Evolutionary conservation across 1,139 yeast genomes (phyloP), one percentile per base, ranked within the genome.

Genomic region (Groenewaldozyma sp.): DNA sequence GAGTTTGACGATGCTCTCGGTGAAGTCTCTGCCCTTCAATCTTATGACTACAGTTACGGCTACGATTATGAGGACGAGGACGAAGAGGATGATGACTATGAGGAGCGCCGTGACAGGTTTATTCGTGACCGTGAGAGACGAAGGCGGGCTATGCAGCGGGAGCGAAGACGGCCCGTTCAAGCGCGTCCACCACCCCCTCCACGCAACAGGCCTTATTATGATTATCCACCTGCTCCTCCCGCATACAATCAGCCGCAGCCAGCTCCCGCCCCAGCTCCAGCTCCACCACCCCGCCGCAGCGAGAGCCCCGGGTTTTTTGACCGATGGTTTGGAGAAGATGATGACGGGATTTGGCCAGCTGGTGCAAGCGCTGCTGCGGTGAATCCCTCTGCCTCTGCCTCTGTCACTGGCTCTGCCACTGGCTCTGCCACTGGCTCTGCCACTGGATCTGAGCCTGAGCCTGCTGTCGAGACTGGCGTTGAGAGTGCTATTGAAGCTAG

Each of bases 151-250:
- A 29, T 29, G 33, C 33, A 29, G 17, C 18, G 33, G 7, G 33
- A 13, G 7, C n/a, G 33, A 29, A 7, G 33, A 9, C 19, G 33
- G 10, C n/a, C 20, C 16, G 11, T 28, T 13, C 24, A 28, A 20
- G 32, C 18, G 20, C 6, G 16, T 20, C 19, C 20, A 14, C 35
- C 32, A n/a, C 31, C 31, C 18, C 16, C 36, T 22, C 31, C 29
- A 6, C 35, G 16, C 11, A 24, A 27, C 16, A 18, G 24, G 13
- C 17, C 31, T 24, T 9, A 28, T 14, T 29, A 29, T 18, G 18
- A 29, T n/a, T 29, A 29, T 20, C 36, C 24, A 4, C 40, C 35
- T 10, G 19, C 17, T 27, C 41, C 37, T 17, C 37, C 41, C 24
- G 26, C 17, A 5, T 29, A 29, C 22, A 18, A 29, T n/a, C 11